Evolutionary conservation across 257 asterid species (phyloP).

Genomic region (Lavandula angustifolia): DNA sequence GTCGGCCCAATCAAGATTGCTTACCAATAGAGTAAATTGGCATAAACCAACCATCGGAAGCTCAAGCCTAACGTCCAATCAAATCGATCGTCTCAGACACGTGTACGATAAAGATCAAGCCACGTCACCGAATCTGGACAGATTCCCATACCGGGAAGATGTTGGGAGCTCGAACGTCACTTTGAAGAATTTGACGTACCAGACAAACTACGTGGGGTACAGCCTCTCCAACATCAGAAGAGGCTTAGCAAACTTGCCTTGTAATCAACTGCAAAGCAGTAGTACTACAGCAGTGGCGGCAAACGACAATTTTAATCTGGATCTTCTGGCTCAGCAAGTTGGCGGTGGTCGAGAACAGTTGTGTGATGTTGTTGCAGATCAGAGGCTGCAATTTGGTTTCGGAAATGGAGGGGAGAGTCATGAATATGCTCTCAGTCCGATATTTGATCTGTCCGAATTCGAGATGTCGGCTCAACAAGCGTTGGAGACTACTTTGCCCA

Average conservation of each 20-base stretch:
- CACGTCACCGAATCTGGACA: too few species aligned
- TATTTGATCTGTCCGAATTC: constrained; percentile 30
- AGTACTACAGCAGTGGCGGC: not conserved
- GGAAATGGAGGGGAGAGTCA: constrained; percentile 26
- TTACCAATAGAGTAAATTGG: constrained; percentile 23
- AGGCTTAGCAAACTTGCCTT: not conserved
- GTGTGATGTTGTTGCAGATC: constrained; percentile 24
- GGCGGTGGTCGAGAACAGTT: constrained; percentile 4
- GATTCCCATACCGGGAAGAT: not conserved
- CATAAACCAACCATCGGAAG: constrained; percentile 1
- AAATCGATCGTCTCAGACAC: not conserved
- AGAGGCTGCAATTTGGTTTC: not conserved
- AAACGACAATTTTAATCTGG: not conserved
- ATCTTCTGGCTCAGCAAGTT: not conserved
- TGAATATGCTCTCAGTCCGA: constrained; percentile 3
- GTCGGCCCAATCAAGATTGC: constrained; percentile 32
- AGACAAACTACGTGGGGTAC: constrained; percentile 31
- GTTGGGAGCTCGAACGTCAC: not conserved
- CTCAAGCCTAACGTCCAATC: not conserved
- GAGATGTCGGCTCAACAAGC: constrained; percentile 21
- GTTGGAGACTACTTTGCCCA: constrained; percentile 15
- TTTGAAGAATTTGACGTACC: not conserved
- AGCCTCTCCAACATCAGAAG: constrained; percentile 15
- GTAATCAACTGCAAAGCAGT: not conserved
- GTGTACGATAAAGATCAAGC: not conserved